Base-by-base conservation (phyloP, 208 protist species). In the Trypanosoma vivax region DNA sequence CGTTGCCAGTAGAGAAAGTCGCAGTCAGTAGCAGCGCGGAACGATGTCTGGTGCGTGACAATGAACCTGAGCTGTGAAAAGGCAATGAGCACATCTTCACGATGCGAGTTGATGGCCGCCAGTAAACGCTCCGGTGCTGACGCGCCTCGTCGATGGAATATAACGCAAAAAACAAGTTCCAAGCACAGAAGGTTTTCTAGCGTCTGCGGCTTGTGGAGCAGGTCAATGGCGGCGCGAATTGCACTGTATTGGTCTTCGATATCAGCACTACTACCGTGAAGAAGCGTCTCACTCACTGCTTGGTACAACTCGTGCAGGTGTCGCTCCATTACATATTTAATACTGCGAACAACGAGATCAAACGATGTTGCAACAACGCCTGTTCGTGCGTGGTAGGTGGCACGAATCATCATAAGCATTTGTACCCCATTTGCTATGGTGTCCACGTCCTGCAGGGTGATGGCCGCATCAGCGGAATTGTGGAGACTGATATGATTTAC, bases 1-100 rank as follows among this genome's bases (percentile, higher is more conserved):
- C 83, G 70, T 45, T 86, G 73, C 81, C 94, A 97, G 55, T 89
- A 97, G 2, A 98, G 33, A 47, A 97, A 96, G 16, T 70, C 66
- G 39, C 79, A 90, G 49, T 95, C 70, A 41, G 79, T 90, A 16
- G 75, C 69, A 5, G 54, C 25, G n/a, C 53, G 38, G 14, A 97
- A 37, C 1, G 23, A 29, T 7, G 43, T 30, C 51, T 89, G 69
- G 39, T 91, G 78, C 19, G 68, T 59, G 2, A 61, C 31, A 2
- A 97, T 31, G n/a, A 76, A 64, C 24, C 83, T 53, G 10, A 98
- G 73, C 54, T 86, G 65, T 5, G 65, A 58, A n/a, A 97, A 51
- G 1, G 87, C 70, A 19, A 73, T 64, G 37, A 79, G 61, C 29
- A 80, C 50, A 13, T 79, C 73, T 30, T 89, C 77, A 7, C 70